Base-by-base conservation (phyloP, 352 stramenopile genomes). In the Phytophthora uliginosa region DNA sequence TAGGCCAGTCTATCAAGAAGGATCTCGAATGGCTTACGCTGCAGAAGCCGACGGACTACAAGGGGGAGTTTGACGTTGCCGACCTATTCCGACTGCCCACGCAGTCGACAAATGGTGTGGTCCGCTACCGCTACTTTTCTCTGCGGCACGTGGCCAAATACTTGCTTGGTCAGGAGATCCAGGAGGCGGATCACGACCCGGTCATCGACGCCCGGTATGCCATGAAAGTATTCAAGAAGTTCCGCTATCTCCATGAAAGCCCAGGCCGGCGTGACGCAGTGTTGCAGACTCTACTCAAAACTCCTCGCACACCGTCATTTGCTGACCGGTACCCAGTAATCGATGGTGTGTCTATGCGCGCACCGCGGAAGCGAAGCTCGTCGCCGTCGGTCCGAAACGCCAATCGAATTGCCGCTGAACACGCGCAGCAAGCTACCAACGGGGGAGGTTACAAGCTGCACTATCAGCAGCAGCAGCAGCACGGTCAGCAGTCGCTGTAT, bases 1-100 rank as follows among this genome's bases (percentile, higher is more conserved):
- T 98, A 47, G 94, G 94, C 10, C 94, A 98, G 71, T 95, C 89
- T 26, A 98, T 98, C 62, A 92, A 97, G 79, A 97, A 98, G 63
- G 94, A 98, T 70, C 80, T 98, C 13, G 87, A 97, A 50, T 98
- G 94, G 94, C 86, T 98, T 20, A 83, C 74, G 15, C 81, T 98
- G 48, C 78, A 93, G 66, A 86, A 93, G 45, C 88, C 85, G 9
- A 79, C 69, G 7, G 92, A 98, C 68, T 98, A 97, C 86, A 90
- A 88, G 68, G 76, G 83, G 22, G 89, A 92, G 64, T 95, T 97
- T 24, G 89, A 97, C 54, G 88, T 97, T 2, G 90, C 88, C 2
- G 85, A 94, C 36, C 77, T 97, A 7, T 97, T 97, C 70, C 85
- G 90, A 17, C 83, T 95, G 26, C 88, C 88, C 0, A 91, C 93